Conservation (phyloP, 1,284 basidiomycete species). For the Ustilago vetiveriae region DNA sequence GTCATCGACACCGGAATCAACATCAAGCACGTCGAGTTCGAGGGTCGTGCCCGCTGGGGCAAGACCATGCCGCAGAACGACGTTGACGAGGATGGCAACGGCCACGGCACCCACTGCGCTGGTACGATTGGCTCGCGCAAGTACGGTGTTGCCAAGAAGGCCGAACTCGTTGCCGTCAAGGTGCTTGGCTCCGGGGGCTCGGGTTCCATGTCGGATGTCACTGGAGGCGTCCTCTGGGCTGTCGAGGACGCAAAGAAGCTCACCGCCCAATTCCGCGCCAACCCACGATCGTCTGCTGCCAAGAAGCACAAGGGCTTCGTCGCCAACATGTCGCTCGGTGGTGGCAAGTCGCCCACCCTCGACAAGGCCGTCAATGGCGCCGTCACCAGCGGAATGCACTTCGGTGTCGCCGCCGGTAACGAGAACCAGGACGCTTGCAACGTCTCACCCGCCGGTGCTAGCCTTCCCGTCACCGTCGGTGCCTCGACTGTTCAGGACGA, state of each 20-base stretch:
- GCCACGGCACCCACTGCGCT: slow-evolving; percentile 78
- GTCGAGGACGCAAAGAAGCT: slow-evolving; percentile 74
- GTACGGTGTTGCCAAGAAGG: slow-evolving; percentile 95
- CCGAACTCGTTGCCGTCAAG: slow-evolving; percentile 93
- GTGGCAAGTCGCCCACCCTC: slow-evolving; percentile 88
- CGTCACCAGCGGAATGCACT: slow-evolving; percentile 85
- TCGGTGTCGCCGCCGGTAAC: slow-evolving; percentile 78
- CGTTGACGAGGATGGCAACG: slow-evolving; percentile 77
- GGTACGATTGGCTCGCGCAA: slow-evolving; percentile 74
- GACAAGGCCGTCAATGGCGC: slow-evolving; percentile 87
- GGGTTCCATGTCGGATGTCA: slow-evolving; percentile 95
- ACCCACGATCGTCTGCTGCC: slow-evolving; percentile 75
- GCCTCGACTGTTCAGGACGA: slow-evolving; percentile 72
- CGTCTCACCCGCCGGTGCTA: slow-evolving; percentile 77
- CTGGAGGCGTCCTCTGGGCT: slow-evolving; percentile 78
- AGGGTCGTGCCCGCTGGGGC: slow-evolving; percentile 76
- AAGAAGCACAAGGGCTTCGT: slow-evolving; percentile 88
- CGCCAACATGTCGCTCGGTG: slow-evolving; percentile 97
- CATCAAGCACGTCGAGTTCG: slow-evolving; percentile 84
- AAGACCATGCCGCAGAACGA: slow-evolving; percentile 73
- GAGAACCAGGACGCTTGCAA: slow-evolving; percentile 79
- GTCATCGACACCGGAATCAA: slow-evolving; percentile 84
- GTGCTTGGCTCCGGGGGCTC: slow-evolving; percentile 90
- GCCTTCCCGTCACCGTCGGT: slow-evolving; percentile 81
- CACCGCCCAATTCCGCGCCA: slow-evolving; percentile 74